Evolutionary conservation across 1,284 basidiomycete species (phyloP).

Genomic region (Pascua guehoae): DNA sequence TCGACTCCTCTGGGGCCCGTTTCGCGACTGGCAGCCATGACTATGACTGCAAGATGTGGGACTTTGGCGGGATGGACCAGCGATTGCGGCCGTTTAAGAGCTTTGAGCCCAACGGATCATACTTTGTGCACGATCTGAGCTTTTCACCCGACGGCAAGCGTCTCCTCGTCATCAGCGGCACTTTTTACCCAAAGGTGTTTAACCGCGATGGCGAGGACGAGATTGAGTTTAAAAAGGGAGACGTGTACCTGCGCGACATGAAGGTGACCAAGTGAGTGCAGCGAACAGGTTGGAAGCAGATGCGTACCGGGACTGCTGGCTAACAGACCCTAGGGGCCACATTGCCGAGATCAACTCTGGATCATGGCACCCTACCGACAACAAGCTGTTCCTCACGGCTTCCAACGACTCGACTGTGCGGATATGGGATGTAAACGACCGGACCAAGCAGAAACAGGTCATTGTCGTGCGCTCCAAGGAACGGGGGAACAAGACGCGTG

Average conservation of each 20-base stretch:
- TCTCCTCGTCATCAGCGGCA: conserved; percentile 82
- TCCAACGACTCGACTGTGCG: conserved; percentile 94
- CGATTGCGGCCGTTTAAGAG: conserved; percentile 85
- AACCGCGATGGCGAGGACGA: conserved; percentile 87
- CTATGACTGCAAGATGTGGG: conserved; percentile 97
- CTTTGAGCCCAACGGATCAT: conserved; percentile 89
- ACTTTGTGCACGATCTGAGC: conserved; percentile 84
- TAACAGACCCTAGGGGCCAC: conserved; percentile 66
- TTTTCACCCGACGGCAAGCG: conserved; percentile 81
- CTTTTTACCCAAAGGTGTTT: conserved; percentile 80
- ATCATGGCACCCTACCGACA: conserved; percentile 83
- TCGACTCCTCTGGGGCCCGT: conserved; percentile 90
- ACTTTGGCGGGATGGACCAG: conserved; percentile 96
- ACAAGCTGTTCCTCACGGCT: conserved; percentile 79
- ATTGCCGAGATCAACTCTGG: conserved; percentile 88
- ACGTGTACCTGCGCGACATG: conserved; percentile 98
- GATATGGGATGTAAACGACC: conserved; percentile 89
- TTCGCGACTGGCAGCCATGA: conserved; percentile 89
- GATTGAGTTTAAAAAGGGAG: conserved; percentile 86
- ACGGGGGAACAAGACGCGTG: conserved; percentile 88
- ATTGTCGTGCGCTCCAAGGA: conserved; percentile 96
- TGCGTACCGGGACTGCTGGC: not conserved
- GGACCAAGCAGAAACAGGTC: conserved; percentile 83
- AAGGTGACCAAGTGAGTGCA: conserved; percentile 77
- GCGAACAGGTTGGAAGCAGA: no score